Evolutionary conservation across 1,284 basidiomycete species (phyloP).

Genomic region (Ganoderma leucocontextum): DNA sequence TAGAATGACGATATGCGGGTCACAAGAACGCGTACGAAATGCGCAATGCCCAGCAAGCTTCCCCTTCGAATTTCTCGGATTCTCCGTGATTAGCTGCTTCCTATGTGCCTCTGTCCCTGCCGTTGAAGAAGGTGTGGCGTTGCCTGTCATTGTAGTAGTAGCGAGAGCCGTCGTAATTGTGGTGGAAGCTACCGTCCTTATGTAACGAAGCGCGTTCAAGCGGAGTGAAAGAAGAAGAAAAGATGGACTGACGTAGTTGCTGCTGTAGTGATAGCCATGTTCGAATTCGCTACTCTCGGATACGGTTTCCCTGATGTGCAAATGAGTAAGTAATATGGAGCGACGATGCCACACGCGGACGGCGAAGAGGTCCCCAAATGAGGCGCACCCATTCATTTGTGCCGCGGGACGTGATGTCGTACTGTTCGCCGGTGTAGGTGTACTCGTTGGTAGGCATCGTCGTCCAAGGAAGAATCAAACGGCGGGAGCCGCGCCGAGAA

Average conservation of each 20-base stretch:
- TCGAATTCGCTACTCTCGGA: slow-evolving; percentile 31
- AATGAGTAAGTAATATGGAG: neutral
- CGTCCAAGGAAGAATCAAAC: neutral
- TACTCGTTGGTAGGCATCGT: slow-evolving; percentile 21
- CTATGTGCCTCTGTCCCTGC: slow-evolving; percentile 15
- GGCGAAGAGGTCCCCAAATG: neutral
- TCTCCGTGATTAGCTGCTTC: slow-evolving; percentile 11
- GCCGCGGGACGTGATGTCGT: slow-evolving; percentile 34
- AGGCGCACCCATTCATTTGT: slow-evolving; percentile 37
- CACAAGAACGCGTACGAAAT: neutral
- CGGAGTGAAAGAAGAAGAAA: neutral
- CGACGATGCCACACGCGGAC: no score
- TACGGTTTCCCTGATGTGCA: slow-evolving; percentile 36
- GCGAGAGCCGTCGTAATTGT: slow-evolving; percentile 36
- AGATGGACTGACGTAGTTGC: slow-evolving; percentile 31
- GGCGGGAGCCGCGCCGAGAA: no score
- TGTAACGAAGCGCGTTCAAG: neutral
- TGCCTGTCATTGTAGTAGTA: slow-evolving; percentile 38
- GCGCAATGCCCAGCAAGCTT: neutral
- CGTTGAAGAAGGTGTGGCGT: slow-evolving; percentile 32
- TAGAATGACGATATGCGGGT: neutral
- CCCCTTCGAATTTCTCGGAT: neutral
- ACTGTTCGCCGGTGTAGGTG: slow-evolving; percentile 26
- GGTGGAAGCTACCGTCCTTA: slow-evolving; percentile 40
- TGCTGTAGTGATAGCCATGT: slow-evolving; percentile 42